Evolutionary conservation across 2,329 filamentous ascomycete species (phyloP).

Genomic region (Botrytis tulipae): DNA sequence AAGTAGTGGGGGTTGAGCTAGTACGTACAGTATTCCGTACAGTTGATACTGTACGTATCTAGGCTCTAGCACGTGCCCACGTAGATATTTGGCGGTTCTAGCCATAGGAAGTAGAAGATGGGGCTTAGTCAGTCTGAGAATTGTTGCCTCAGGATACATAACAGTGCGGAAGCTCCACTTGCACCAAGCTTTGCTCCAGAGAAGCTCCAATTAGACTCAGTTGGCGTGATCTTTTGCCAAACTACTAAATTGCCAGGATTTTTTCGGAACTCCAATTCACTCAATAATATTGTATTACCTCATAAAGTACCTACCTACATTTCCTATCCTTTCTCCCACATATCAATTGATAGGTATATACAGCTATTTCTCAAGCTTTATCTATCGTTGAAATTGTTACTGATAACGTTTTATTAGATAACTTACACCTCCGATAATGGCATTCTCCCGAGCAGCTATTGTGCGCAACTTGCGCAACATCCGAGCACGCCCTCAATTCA

Average conservation of each 20-base stretch:
- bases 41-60: neutral
- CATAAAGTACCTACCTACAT: neutral
- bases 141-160: neutral
- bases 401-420: conserved; percentile 1
- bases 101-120: neutral
- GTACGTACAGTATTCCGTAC: neutral
- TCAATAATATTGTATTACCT: conserved; percentile 9
- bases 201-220: neutral
- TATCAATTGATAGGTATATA: neutral
- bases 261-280: conserved; percentile 9
- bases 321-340: neutral
- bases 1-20: conserved; percentile 16
- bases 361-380: neutral
- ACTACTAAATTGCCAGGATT: conserved; percentile 1
- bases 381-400: neutral
- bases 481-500: conserved; percentile 42
- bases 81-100: neutral
- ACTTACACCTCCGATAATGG: conserved; percentile 30
- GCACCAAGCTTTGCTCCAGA: conserved; percentile 7
- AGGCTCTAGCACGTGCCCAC: neutral
- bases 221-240: conserved; percentile 1
- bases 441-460: conserved; percentile 40
- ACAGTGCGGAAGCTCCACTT: neutral
- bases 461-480: conserved; percentile 36
- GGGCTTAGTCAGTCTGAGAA: neutral